Conservation (phyloP, 352 stramenopile species). For the Phytophthora pistaciae region DNA sequence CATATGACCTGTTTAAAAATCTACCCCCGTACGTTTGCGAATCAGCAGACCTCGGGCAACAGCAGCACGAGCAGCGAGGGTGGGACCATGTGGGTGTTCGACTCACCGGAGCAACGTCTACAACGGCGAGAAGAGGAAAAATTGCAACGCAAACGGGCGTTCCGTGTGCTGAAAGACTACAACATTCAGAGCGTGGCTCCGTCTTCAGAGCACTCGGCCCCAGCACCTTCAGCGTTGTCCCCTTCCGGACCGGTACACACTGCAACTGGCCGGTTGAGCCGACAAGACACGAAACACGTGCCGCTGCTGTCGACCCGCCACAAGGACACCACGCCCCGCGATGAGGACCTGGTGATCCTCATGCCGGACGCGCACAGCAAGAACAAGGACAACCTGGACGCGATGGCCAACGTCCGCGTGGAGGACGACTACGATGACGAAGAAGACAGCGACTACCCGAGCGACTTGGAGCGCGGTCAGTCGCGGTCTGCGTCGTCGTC, state of each 20-base stretch:
- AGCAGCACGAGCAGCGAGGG: conserved; percentile 35
- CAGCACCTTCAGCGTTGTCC: conserved; percentile 7
- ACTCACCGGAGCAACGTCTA: conserved; percentile 57
- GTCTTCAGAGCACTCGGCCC: background rate
- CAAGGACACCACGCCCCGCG: conserved; percentile 24
- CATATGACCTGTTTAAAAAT: no score
- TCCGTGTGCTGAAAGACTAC: conserved; percentile 65
- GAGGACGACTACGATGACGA: background rate
- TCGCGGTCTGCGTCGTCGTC: conserved; percentile 18
- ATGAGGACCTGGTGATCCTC: conserved; percentile 52
- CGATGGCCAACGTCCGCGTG: background rate
- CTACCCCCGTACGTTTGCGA: background rate
- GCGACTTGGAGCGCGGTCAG: conserved; percentile 16
- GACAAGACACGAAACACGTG: background rate
- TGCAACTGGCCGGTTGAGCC: background rate
- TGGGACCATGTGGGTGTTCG: conserved; percentile 60
- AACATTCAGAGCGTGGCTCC: conserved; percentile 50
- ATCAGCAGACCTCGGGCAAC: background rate
- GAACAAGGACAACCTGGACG: conserved; percentile 28
- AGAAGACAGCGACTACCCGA: background rate
- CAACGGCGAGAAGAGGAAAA: conserved; percentile 53
- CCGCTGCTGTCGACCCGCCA: conserved; percentile 10
- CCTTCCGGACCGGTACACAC: conserved; percentile 11
- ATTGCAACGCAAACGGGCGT: conserved; percentile 55
- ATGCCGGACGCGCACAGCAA: conserved; percentile 20